phyloP scores from a whole-genome alignment of 164 flowering plant species.

The Liriodendron chinense region DNA sequence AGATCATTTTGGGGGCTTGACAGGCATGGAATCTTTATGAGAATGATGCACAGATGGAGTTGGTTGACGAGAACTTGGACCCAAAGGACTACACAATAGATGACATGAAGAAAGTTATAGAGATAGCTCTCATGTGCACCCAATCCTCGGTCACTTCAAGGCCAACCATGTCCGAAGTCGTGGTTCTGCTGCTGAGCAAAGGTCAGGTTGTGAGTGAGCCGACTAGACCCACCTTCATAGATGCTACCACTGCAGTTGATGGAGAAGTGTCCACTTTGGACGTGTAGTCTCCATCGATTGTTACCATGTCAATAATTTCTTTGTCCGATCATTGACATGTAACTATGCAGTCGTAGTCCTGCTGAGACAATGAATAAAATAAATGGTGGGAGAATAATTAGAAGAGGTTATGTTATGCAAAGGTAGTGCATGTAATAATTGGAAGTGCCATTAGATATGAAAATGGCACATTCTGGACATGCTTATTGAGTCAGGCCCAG shows the following conservation, averaged over 20 bases:
- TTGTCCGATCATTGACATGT: background rate
- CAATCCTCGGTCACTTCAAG: slow-evolving; percentile 34
- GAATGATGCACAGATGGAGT: slow-evolving; percentile 20
- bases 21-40: slow-evolving; percentile 43
- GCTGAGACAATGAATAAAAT: background rate
- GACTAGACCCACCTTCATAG: slow-evolving; percentile 27
- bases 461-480: background rate
- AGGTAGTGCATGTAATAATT: background rate
- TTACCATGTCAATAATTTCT: slow-evolving; percentile 16
- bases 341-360: background rate
- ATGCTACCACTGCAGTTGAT: slow-evolving; percentile 11
- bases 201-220: slow-evolving; percentile 8
- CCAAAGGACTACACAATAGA: slow-evolving; percentile 23
- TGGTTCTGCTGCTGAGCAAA: slow-evolving; percentile 27
- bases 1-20: background rate
- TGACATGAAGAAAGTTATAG: slow-evolving; percentile 32
- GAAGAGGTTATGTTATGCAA: background rate
- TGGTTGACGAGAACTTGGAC: slow-evolving; percentile 41
- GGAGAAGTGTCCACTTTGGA: slow-evolving; percentile 17
- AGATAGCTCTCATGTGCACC: slow-evolving; percentile 46
- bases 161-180: slow-evolving; percentile 53
- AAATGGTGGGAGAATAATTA: background rate
- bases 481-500: background rate
- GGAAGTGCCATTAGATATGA: background rate
- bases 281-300: slow-evolving; percentile 21